phyloP scores from a whole-genome alignment of 1,284 basidiomycete species.

The Ganoderma resinaceum region DNA sequence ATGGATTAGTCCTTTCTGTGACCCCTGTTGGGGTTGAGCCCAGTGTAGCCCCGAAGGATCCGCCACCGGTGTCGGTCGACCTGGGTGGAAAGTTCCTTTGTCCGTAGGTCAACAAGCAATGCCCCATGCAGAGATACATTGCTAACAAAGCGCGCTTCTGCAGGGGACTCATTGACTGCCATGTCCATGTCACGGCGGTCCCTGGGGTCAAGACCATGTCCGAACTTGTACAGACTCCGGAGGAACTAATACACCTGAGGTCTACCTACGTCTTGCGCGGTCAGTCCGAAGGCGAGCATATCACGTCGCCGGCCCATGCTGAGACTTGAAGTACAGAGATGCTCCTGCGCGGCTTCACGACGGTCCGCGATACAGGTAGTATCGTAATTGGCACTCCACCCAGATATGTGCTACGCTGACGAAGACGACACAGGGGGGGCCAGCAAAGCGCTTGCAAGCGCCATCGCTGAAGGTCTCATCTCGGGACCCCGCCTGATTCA shows the following conservation, averaged over 20 bases:
- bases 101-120: constrained; percentile 39
- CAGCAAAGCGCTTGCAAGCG: constrained; percentile 48
- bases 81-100: constrained; percentile 48
- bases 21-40: constrained; percentile 14
- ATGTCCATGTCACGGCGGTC: constrained; percentile 54
- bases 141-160: background rate
- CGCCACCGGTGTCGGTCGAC: constrained; percentile 37
- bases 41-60: constrained; percentile 19
- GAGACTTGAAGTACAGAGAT: constrained; percentile 40
- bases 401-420: background rate
- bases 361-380: constrained; percentile 54
- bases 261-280: constrained; percentile 49
- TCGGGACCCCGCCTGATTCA: constrained; percentile 52
- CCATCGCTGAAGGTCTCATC: constrained; percentile 51
- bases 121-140: background rate
- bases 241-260: constrained; percentile 45
- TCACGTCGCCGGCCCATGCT: background rate
- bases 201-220: constrained; percentile 48
- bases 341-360: constrained; percentile 55
- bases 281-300: constrained; percentile 6
- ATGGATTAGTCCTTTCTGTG: constrained; percentile 43
- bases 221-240: constrained; percentile 43
- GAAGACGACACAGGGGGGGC: constrained; percentile 44
- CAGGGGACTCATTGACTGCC: constrained; percentile 48
- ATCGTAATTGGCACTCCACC: background rate